Conservation (phyloP, 352 stramenopile genomes). For the Phytophthora podocarpi region DNA sequence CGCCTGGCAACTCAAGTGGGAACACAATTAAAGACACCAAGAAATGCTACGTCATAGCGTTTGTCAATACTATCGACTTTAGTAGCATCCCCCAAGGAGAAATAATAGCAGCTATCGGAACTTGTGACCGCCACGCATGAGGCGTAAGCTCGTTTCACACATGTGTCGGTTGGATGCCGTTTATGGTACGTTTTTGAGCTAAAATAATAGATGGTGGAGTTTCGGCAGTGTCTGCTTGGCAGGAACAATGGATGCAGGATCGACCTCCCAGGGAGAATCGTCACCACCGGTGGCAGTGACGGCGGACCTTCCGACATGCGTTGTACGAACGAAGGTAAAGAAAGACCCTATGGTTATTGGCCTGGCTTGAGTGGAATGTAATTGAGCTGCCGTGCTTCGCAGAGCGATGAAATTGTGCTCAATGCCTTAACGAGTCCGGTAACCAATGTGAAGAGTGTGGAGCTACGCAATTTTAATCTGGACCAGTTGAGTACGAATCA, state of each 20-base stretch:
- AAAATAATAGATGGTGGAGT: slow-evolving; percentile 25
- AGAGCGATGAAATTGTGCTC: slow-evolving; percentile 29
- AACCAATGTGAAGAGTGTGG: slow-evolving; percentile 30
- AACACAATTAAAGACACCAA: too few relatives aligned
- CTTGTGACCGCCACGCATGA: not conserved
- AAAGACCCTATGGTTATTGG: not conserved
- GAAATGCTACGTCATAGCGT: too few relatives aligned
- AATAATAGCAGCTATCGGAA: not conserved
- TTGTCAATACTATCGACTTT: too few relatives aligned
- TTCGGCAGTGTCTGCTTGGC: slow-evolving; percentile 1
- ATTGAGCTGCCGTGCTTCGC: not conserved
- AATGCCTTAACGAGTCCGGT: slow-evolving; percentile 22
- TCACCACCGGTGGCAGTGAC: not conserved
- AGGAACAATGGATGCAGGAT: slow-evolving; percentile 10
- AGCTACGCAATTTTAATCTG: slow-evolving; percentile 34
- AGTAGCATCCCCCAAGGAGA: not conserved
- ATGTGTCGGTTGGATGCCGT: slow-evolving; percentile 21
- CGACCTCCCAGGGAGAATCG: slow-evolving; percentile 1
- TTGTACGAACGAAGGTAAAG: slow-evolving; percentile 31
- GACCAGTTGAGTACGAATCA: slow-evolving; percentile 29
- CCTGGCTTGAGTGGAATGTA: not conserved
- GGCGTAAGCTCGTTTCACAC: too few relatives aligned
- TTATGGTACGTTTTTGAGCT: too few relatives aligned
- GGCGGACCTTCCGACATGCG: slow-evolving; percentile 12
- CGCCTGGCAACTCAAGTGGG: too few relatives aligned